Evolutionary conservation across 2,329 filamentous ascomycete species (phyloP).

Genomic region (Aureobasidium pullulans): DNA sequence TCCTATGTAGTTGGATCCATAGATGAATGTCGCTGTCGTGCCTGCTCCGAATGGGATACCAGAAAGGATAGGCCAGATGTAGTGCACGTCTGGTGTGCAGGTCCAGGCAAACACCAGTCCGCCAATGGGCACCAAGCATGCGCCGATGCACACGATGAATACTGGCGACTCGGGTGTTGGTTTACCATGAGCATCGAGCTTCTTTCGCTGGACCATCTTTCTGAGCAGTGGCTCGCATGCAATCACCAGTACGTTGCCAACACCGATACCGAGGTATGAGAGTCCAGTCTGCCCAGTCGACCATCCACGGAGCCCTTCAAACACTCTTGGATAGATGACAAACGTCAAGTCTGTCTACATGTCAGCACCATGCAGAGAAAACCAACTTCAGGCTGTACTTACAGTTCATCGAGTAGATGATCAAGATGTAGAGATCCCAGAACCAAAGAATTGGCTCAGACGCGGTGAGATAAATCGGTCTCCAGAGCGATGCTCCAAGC

Average conservation of each 20-base stretch:
- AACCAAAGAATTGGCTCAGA: slow-evolving; percentile 43
- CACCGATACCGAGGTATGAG: slow-evolving; percentile 41
- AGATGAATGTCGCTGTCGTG: slow-evolving; percentile 34
- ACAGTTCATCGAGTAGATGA: slow-evolving; percentile 41
- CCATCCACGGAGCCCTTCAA: slow-evolving; percentile 42
- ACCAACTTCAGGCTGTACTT: slow-evolving; percentile 22
- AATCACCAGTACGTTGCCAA: slow-evolving; percentile 39
- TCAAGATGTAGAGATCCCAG: slow-evolving; percentile 40
- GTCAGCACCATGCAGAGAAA: background rate
- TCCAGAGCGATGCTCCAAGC: slow-evolving; percentile 31
- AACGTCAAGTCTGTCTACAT: slow-evolving; percentile 22
- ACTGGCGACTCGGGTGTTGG: slow-evolving; percentile 34
- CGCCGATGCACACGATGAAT: slow-evolving; percentile 42
- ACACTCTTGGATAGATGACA: slow-evolving; percentile 46
- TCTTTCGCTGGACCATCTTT: slow-evolving; percentile 28
- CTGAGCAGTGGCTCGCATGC: slow-evolving; percentile 17
- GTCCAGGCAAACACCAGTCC: slow-evolving; percentile 42
- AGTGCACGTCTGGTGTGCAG: slow-evolving; percentile 1
- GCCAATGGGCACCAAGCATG: slow-evolving; percentile 41
- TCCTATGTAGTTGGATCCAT: slow-evolving; percentile 51
- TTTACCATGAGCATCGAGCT: slow-evolving; percentile 37
- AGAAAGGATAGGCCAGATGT: slow-evolving; percentile 22
- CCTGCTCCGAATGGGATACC: slow-evolving; percentile 9
- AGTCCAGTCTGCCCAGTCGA: slow-evolving; percentile 39
- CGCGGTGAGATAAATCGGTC: slow-evolving; percentile 37